Conservation (phyloP, 768 basidiomycete species). For the Cubamyces lactineus region DNA sequence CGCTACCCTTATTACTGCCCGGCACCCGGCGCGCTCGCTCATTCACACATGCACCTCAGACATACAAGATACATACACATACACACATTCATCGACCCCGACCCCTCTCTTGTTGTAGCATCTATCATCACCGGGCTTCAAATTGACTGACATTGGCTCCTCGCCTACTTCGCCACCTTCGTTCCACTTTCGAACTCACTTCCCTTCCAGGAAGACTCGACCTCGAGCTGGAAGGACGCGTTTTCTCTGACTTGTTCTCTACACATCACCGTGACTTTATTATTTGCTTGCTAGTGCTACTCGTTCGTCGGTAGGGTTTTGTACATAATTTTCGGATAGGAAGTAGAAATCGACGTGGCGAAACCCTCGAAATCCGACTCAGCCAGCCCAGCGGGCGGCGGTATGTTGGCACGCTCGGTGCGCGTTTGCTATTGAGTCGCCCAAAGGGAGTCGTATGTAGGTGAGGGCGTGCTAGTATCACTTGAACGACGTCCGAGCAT, state of each 20-base stretch:
- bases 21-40: constrained; percentile 1
- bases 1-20: background rate
- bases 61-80: background rate
- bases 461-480: no score
- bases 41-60: background rate
- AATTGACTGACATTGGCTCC: no score
- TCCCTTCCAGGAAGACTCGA: no score
- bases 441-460: no score
- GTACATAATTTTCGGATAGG: background rate
- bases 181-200: background rate
- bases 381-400: no score
- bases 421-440: no score
- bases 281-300: constrained; percentile 1
- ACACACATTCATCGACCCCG: background rate
- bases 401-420: no score
- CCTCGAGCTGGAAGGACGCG: no score
- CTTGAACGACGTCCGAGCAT: no score
- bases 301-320: constrained; percentile 7
- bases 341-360: background rate
- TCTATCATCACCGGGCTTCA: constrained; percentile 5
- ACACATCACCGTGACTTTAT: background rate
- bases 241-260: no score
- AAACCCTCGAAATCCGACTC: no score
- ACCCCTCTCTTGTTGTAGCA: constrained; percentile 21
- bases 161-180: no score